Conservation (phyloP, 495 filamentous ascomycete genomes). For the Margaritispora aquatica region DNA sequence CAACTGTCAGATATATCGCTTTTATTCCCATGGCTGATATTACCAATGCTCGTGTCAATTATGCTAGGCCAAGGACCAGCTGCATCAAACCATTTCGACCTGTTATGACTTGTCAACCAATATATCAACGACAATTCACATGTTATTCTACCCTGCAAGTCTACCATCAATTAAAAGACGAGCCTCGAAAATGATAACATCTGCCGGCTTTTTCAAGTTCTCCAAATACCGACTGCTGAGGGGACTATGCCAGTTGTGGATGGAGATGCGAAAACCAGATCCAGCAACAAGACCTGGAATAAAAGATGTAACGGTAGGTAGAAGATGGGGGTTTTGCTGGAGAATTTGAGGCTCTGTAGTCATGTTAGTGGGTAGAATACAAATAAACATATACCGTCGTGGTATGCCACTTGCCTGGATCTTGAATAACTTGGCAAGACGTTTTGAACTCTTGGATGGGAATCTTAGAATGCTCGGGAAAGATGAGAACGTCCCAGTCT, state of each 20-base stretch:
- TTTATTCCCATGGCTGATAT: background rate
- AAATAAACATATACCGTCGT: no score
- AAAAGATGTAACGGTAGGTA: constrained; percentile 73
- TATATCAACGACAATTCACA: background rate
- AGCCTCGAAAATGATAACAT: constrained; percentile 58
- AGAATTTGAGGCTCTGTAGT: constrained; percentile 12
- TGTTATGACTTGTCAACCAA: background rate
- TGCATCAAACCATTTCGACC: constrained; percentile 17
- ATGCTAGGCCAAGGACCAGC: constrained; percentile 53
- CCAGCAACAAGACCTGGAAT: constrained; percentile 58
- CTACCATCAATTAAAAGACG: constrained; percentile 67
- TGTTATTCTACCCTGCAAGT: constrained; percentile 48
- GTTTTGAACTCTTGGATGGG: constrained; percentile 86
- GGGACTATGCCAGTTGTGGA: constrained; percentile 76
- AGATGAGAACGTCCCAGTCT: constrained; percentile 82
- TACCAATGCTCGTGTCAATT: constrained; percentile 45
- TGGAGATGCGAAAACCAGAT: constrained; percentile 64
- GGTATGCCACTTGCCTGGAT: constrained; percentile 51
- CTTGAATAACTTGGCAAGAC: constrained; percentile 67
- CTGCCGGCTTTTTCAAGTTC: constrained; percentile 53
- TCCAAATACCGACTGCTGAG: constrained; percentile 54
- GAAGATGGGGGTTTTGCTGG: constrained; percentile 33
- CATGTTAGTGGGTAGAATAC: no score
- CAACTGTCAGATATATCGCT: constrained; percentile 5
- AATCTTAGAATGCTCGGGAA: constrained; percentile 55